Percentiles rank a stretch among this genome's conserved stretches.
Evolutionary conservation across 139 green algal species (phyloP).

Genomic region (Dunaliella sp.): DNA sequence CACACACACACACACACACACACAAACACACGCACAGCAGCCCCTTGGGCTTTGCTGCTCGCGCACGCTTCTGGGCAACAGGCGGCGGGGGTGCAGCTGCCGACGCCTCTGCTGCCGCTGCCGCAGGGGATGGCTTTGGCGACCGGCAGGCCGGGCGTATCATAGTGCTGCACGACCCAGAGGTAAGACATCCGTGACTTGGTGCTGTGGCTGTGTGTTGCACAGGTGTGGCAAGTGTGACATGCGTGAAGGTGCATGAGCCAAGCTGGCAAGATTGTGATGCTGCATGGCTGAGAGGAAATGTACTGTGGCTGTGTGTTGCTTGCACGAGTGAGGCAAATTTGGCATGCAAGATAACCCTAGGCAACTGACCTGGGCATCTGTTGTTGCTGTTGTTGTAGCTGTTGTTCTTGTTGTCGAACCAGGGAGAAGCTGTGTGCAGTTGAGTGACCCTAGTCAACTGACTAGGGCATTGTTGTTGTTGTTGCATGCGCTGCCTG

Average conservation of each 20-base stretch:
- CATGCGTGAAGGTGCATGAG: background rate
- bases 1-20: background rate
- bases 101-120: background rate
- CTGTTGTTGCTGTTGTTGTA: background rate
- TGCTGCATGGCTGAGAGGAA: background rate
- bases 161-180: slow-evolving; percentile 65
- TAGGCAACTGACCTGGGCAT: background rate
- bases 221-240: background rate
- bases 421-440: too few species aligned
- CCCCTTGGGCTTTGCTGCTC: background rate
- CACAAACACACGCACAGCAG: background rate
- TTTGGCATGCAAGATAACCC: background rate
- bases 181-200: slow-evolving; percentile 31
- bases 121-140: background rate
- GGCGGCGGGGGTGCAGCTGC: background rate
- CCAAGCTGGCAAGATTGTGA: background rate
- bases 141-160: background rate
- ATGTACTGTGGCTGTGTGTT: background rate
- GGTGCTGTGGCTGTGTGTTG: background rate
- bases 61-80: background rate
- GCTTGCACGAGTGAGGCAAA: too few species aligned
- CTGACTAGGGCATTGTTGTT: background rate
- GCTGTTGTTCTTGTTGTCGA: too few species aligned
- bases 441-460: too few species aligned
- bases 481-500: background rate